Conservation (phyloP, 2,329 filamentous ascomycete species). For the Alternaria rosae region DNA sequence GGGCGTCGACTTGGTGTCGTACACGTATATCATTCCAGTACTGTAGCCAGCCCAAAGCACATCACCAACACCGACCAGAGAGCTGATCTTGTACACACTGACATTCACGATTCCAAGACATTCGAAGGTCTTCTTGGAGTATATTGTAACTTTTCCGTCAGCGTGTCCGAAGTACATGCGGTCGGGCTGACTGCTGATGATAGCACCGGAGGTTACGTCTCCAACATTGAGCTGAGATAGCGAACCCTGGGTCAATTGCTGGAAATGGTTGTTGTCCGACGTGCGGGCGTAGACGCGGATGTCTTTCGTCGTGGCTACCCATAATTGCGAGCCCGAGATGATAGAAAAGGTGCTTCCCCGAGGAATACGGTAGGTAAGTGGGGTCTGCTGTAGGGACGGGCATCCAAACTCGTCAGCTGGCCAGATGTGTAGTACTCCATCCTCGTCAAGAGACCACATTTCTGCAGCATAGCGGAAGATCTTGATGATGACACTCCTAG, state of each 20-base stretch:
- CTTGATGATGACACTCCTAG: constrained; percentile 78
- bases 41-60: constrained; percentile 94
- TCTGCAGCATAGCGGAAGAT: constrained; percentile 88
- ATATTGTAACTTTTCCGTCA: constrained; percentile 95
- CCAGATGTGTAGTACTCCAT: constrained; percentile 88
- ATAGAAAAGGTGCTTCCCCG: constrained; percentile 88
- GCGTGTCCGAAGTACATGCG: constrained; percentile 89
- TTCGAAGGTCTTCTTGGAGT: constrained; percentile 76
- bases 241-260: constrained; percentile 77
- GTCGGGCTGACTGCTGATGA: constrained; percentile 75
- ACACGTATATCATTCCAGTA: constrained; percentile 91
- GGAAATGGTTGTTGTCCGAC: constrained; percentile 70
- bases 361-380: constrained; percentile 78
- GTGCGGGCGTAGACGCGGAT: constrained; percentile 84
- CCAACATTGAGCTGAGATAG: constrained; percentile 76
- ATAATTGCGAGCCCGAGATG: constrained; percentile 82
- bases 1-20: constrained; percentile 81
- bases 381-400: constrained; percentile 76
- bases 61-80: constrained; percentile 79
- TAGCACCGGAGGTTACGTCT: constrained; percentile 85
- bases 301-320: constrained; percentile 87
- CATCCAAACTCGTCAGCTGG: constrained; percentile 76
- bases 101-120: constrained; percentile 84
- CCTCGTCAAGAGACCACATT: constrained; percentile 93
- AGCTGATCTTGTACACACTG: constrained; percentile 94